Evolutionary conservation across 768 basidiomycete species (phyloP).

Genomic region (Ephemerocybe angulata): DNA sequence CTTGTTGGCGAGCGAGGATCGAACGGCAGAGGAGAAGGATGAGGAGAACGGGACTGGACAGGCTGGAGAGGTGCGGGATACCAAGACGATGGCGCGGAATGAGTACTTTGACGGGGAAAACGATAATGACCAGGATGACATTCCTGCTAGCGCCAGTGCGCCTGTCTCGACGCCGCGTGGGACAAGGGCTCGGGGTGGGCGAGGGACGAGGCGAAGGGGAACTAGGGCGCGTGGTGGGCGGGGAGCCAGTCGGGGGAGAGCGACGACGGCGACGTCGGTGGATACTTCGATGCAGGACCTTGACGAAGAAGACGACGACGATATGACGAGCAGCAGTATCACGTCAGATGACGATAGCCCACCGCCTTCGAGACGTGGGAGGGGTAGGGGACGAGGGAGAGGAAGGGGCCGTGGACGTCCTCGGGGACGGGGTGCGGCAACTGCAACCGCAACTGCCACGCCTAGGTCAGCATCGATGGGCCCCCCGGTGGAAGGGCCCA

Average conservation of each 20-base stretch:
- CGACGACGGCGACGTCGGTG: constrained; percentile 9
- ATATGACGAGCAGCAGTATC: neutral
- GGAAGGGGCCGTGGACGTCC: constrained; percentile 28
- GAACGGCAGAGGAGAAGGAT: constrained; percentile 61
- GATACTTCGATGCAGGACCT: constrained; percentile 15
- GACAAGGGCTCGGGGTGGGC: constrained; percentile 23
- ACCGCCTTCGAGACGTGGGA: constrained; percentile 24
- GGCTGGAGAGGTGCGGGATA: constrained; percentile 59
- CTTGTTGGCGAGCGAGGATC: constrained; percentile 69
- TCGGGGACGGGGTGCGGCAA: constrained; percentile 15
- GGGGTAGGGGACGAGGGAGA: constrained; percentile 31
- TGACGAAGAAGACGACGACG: constrained; percentile 18
- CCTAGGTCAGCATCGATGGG: too few species aligned
- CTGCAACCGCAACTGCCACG: constrained; percentile 13
- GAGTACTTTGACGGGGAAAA: constrained; percentile 74
- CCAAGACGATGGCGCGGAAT: constrained; percentile 48
- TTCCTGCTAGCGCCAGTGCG: constrained; percentile 17
- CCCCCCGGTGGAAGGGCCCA: too few species aligned
- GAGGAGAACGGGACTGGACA: constrained; percentile 58
- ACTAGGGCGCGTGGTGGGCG: constrained; percentile 6
- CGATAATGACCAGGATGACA: constrained; percentile 54
- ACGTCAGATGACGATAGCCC: constrained; percentile 6
- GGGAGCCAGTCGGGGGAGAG: constrained; percentile 10
- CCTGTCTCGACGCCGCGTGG: constrained; percentile 22
- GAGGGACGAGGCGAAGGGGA: constrained; percentile 16